Conservation (phyloP, 2,329 filamentous ascomycete genomes). For the Ophiostoma sp. region DNA sequence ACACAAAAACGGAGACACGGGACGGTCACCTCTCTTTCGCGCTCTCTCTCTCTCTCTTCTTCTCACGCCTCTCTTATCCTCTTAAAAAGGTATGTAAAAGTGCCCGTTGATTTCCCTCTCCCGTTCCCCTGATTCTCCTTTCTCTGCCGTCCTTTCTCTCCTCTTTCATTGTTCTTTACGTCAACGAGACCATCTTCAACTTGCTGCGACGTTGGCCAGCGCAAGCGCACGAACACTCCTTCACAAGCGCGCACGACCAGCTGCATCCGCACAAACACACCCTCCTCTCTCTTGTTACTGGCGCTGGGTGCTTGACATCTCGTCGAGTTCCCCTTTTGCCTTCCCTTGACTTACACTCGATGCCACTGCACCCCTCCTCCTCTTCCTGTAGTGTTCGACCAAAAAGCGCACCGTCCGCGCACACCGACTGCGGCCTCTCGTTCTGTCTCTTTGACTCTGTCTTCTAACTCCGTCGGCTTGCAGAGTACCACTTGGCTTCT, state of each 20-base stretch:
- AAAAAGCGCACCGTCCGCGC: background rate
- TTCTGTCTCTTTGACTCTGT: background rate
- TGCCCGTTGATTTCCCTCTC: background rate
- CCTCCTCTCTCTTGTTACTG: background rate
- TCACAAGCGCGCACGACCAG: constrained; percentile 22
- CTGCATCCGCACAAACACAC: constrained; percentile 9
- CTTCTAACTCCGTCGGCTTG: background rate
- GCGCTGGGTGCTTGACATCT: background rate
- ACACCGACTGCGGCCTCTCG: background rate
- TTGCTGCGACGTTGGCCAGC: background rate
- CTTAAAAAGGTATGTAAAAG: constrained; percentile 3
- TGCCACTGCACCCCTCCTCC: background rate
- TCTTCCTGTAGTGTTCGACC: background rate
- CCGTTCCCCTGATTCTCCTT: background rate
- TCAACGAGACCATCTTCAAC: background rate
- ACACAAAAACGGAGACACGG: constrained; percentile 14
- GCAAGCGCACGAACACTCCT: constrained; percentile 16
- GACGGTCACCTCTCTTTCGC: background rate
- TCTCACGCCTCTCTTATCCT: background rate
- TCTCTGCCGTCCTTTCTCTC: background rate
- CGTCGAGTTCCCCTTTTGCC: background rate
- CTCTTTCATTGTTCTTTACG: background rate
- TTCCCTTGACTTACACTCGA: background rate
- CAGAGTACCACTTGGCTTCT: background rate
- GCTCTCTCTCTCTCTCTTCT: background rate